Base-by-base conservation (phyloP, 345 rosid genomes). In the Ceriops zippeliana region DNA sequence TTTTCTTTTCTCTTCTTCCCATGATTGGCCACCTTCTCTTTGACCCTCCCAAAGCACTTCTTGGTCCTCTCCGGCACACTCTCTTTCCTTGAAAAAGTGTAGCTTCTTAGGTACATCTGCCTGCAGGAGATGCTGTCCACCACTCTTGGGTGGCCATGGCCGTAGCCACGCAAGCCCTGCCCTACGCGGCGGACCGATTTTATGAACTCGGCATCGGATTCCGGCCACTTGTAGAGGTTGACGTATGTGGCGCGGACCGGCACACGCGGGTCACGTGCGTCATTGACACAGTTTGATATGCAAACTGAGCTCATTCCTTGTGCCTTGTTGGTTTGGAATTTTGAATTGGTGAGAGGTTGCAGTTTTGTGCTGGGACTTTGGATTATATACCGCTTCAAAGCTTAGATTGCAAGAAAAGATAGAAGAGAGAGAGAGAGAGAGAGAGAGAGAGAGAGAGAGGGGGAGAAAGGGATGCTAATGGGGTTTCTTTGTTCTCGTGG, bases 101-200 rank as follows among this genome's bases (percentile, higher is more conserved):
- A 92, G 87, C 96, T 92, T 56, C 96, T 83, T 4, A 92, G 81
- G 70, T 87, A 92, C 80, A 86, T 86, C 75, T 92, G 96, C 73
- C 98, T 72, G 79, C 96, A 88, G 20, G 93, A 89, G 69, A 88
- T 84, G 68, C 89, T 88, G 71, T 92, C 98, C 51, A 92, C 93
- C 8, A 89, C 93, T 63, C 84, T 80, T 15, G 87, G 69, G 22
- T 62, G 82, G 30, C 65, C 75, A 17, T 72, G 67, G 54, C 74
- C 56, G 66, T 46, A 27, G 53, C 60, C 46, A 70, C 65, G 59
- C 52, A 35, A 31, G 2, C 71, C 62, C 70, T 76, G 54, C 59
- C 59, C 59, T 22, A 54, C 59, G 3, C 76, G 58, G 52, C 74
- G 77, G 42, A 78, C 78, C 17, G 93, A 83, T 19, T 82, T 78